A percentile compares a stretch with the other conserved stretches of the same genome.
phyloP scores from a whole-genome alignment of 1,284 basidiomycete genomes.

The Ustilago nuda region DNA sequence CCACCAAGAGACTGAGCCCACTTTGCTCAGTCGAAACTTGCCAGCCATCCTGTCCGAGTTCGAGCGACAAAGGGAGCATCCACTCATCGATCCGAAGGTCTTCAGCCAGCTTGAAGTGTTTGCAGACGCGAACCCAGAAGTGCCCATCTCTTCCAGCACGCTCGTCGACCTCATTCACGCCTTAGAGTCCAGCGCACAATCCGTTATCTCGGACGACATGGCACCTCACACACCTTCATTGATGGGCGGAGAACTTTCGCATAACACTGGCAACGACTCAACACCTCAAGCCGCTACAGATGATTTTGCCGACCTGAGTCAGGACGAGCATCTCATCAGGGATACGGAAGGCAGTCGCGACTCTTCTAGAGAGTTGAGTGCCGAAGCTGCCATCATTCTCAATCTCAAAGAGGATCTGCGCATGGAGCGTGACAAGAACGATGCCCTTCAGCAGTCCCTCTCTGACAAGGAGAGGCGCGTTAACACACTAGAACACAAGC shows the following conservation, averaged over 20 bases:
- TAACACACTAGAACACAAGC: slow-evolving; percentile 44
- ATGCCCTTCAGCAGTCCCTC: slow-evolving; percentile 40
- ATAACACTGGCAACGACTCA: slow-evolving; percentile 39
- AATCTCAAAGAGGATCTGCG: slow-evolving; percentile 48
- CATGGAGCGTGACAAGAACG: slow-evolving; percentile 47
- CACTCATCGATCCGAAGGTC: slow-evolving; percentile 41
- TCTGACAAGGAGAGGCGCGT: slow-evolving; percentile 48
- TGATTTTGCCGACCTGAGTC: slow-evolving; percentile 27
- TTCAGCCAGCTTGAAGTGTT: slow-evolving; percentile 41
- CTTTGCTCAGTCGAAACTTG: slow-evolving; percentile 41
- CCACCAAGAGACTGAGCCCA: slow-evolving; percentile 17
- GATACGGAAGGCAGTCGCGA: slow-evolving; percentile 40
- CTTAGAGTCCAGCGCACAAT: slow-evolving; percentile 39
- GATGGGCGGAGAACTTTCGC: slow-evolving; percentile 25
- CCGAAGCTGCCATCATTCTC: slow-evolving; percentile 33
- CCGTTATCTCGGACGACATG: slow-evolving; percentile 26
- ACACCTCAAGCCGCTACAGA: slow-evolving; percentile 30
- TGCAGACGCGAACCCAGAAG: slow-evolving; percentile 38
- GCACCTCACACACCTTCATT: slow-evolving; percentile 24
- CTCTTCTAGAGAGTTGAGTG: slow-evolving; percentile 34
- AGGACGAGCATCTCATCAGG: slow-evolving; percentile 36
- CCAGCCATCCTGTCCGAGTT: slow-evolving; percentile 48
- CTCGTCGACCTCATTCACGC: slow-evolving; percentile 48
- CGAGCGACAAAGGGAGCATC: slow-evolving; percentile 35
- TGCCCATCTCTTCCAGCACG: slow-evolving; percentile 43